Evolutionary conservation across 2,329 filamentous ascomycete genomes (phyloP).

Genomic region (Penicillium freii): DNA sequence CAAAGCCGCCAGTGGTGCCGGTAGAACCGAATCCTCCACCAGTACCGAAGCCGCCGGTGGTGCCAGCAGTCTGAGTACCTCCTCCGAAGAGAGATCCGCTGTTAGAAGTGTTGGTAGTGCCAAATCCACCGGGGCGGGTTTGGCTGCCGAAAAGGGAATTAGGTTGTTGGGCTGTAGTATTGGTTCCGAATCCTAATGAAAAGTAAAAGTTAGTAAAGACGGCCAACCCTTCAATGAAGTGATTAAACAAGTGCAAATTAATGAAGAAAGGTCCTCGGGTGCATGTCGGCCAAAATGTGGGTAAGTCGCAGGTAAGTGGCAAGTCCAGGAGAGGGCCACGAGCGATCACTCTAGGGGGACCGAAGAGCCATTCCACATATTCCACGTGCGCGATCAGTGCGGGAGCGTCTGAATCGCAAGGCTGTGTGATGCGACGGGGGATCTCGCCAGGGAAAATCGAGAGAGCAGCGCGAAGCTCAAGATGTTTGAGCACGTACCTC

Average conservation of each 20-base stretch:
- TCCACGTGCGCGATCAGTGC: not conserved
- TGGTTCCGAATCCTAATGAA: constrained; percentile 38
- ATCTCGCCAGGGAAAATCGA: constrained; percentile 13
- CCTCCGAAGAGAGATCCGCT: constrained; percentile 38
- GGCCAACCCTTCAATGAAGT: constrained; percentile 2
- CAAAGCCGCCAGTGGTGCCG: constrained; percentile 27
- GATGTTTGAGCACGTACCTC: constrained; percentile 40
- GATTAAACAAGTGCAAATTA: not conserved
- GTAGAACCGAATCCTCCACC: constrained; percentile 31
- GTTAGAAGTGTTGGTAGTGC: constrained; percentile 30
- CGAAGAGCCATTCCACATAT: not conserved
- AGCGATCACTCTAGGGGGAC: not conserved
- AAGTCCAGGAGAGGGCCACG: not conserved
- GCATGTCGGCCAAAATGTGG: constrained; percentile 2
- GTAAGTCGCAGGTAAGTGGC: not conserved
- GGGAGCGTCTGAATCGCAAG: not conserved
- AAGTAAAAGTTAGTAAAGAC: constrained; percentile 19
- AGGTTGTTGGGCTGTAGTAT: constrained; percentile 30
- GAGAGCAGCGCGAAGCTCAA: constrained; percentile 24
- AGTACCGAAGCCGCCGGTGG: constrained; percentile 30
- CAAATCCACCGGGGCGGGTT: constrained; percentile 33
- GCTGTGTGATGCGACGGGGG: constrained; percentile 10
- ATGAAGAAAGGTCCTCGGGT: not conserved
- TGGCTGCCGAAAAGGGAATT: constrained; percentile 39
- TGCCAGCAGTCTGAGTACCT: constrained; percentile 22